These are phyloP conservation scores for Piper longum DNA, from an alignment of 164 flowering plant genomes.

Conservation along the genomic window DNA sequence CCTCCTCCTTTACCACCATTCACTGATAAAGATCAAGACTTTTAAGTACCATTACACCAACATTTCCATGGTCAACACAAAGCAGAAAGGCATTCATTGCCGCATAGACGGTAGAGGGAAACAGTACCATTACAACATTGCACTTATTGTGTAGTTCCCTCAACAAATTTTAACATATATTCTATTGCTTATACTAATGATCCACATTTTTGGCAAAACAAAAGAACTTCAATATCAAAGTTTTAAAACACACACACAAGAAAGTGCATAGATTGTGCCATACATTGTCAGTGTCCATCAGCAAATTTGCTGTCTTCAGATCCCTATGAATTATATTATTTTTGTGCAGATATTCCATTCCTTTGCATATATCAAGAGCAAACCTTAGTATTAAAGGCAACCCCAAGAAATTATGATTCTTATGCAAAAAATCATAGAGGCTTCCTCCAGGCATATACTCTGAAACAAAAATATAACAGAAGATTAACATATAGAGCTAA, in stretches of 20 bases:
- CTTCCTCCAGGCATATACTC: conserved; percentile 98
- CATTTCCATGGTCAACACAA: too few relatives aligned
- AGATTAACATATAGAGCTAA: conserved; percentile 1
- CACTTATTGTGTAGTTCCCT: too few relatives aligned
- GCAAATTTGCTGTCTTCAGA: conserved; percentile 91
- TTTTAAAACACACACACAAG: too few relatives aligned
- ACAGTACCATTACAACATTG: too few relatives aligned
- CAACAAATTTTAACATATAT: neutral
- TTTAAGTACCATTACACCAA: too few relatives aligned
- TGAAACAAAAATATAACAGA: conserved; percentile 23
- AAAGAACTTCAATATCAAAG: neutral
- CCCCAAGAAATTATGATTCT: conserved; percentile 42
- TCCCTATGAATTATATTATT: conserved; percentile 89
- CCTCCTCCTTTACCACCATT: too few relatives aligned
- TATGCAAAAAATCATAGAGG: conserved; percentile 76
- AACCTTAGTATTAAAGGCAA: conserved; percentile 58
- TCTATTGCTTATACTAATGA: neutral
- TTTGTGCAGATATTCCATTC: conserved; percentile 88
- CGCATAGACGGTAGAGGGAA: too few relatives aligned
- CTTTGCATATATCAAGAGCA: conserved; percentile 82
- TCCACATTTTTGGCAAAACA: neutral
- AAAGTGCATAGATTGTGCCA: conserved; percentile 8
- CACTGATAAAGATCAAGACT: too few relatives aligned
- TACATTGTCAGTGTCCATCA: conserved; percentile 70
- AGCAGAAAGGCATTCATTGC: too few relatives aligned